Conservation (phyloP, 1,284 basidiomycete genomes). For the Kalmanozyma brasiliensis region DNA sequence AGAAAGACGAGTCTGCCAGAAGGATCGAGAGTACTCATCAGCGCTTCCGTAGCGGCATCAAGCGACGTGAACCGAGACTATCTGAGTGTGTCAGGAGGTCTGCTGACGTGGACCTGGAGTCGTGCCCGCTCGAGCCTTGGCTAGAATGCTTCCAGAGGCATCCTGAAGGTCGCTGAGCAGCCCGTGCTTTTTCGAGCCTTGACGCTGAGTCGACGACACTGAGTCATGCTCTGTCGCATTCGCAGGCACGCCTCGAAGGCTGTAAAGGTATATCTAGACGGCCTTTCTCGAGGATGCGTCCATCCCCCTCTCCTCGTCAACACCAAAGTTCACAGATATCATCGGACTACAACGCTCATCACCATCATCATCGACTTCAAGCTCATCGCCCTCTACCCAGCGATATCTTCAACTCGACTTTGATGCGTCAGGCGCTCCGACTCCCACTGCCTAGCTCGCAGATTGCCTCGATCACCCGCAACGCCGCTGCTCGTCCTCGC, state of each 20-base stretch:
- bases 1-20: not conserved
- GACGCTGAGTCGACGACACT: slow-evolving; percentile 2
- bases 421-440: slow-evolving; percentile 47
- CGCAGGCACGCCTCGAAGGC: too few relatives aligned
- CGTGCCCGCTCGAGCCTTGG: not conserved
- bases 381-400: not conserved
- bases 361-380: slow-evolving; percentile 2
- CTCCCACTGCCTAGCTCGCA: slow-evolving; percentile 35
- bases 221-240: too few relatives aligned
- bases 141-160: not conserved
- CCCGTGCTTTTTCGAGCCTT: not conserved
- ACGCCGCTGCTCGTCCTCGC: slow-evolving; percentile 20
- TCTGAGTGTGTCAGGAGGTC: not conserved
- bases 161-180: too few relatives aligned
- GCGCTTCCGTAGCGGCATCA: not conserved
- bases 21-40: slow-evolving; percentile 16
- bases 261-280: not conserved
- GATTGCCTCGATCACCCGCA: slow-evolving; percentile 31
- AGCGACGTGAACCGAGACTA: not conserved
- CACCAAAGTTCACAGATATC: not conserved
- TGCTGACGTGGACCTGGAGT: slow-evolving; percentile 5
- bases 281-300: not conserved
- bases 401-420: slow-evolving; percentile 2
- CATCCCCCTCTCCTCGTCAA: not conserved
- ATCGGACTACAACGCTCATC: slow-evolving; percentile 1